These are phyloP conservation scores for Fomitopsis serialis DNA, from an alignment of 768 basidiomycete species.

Conservation along the genomic window DNA sequence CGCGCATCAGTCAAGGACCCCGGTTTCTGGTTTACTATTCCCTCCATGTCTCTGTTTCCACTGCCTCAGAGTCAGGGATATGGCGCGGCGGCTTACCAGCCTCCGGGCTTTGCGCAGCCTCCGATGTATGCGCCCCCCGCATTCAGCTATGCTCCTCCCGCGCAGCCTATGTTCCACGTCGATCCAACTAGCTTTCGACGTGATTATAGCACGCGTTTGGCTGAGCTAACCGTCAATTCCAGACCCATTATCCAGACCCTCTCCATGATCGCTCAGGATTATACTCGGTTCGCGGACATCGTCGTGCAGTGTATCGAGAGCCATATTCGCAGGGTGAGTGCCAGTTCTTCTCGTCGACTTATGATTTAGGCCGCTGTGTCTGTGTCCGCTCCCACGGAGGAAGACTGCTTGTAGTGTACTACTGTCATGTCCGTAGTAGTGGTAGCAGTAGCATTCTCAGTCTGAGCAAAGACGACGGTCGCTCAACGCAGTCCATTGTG, in stretches of 20 bases:
- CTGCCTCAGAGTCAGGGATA: constrained; percentile 48
- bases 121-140: constrained; percentile 19
- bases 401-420: constrained; percentile 2
- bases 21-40: background rate
- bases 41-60: constrained; percentile 39
- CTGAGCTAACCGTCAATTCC: constrained; percentile 88
- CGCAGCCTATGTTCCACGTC: constrained; percentile 41
- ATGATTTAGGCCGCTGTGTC: background rate
- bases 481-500: constrained; percentile 1
- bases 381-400: background rate
- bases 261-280: constrained; percentile 90
- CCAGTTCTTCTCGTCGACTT: constrained; percentile 12
- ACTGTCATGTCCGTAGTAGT: constrained; percentile 38
- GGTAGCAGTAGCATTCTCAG: constrained; percentile 30
- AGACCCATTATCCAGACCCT: constrained; percentile 90
- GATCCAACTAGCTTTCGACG: constrained; percentile 73
- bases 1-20: background rate
- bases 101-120: constrained; percentile 38
- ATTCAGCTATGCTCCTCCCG: constrained; percentile 42
- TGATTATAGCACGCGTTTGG: constrained; percentile 70
- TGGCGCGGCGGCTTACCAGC: constrained; percentile 44
- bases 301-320: constrained; percentile 77
- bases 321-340: constrained; percentile 89
- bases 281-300: constrained; percentile 69
- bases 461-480: constrained; percentile 35